Evolutionary conservation across 1,139 yeast genomes (phyloP), one percentile per base, ranked within the genome.

Genomic region (Zygosaccharomyces pseudobailii): DNA sequence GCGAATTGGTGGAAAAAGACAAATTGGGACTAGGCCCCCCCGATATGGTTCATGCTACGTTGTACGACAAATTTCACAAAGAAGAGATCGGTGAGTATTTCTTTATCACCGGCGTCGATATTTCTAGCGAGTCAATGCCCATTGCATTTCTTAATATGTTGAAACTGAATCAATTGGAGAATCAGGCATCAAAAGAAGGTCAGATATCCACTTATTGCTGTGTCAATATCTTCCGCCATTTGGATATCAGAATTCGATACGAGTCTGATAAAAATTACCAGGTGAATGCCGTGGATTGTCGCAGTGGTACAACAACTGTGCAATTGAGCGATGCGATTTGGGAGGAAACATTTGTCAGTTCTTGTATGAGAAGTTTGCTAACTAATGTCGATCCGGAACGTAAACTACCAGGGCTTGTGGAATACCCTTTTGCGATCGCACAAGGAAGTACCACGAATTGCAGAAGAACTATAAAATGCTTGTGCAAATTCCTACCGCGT

Each of bases 271-370:
- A 82, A 6, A 61, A 60, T 8, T 53, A 59, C 19, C 69, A 76
- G 36, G 46, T 60, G 7, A 50, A 56, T 8, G 69, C 80, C 3
- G 71, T 75, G 49, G 67, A 66, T 36, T 61, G 67, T 46, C 28
- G 48, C 4, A 54, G 56, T 17, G 65, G 62, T 17, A 56, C 53
- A 1, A 30, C 55, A 2, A 49, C 53, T 13, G 59, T 49, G 4
- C 54, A 61, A 13, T 48, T 71, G 10, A 63, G 68, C 13, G 72
- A 71, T 1, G 62, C 65, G 27, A 50, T 78, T 31, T 90, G 97
- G 97, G 73, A 74, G 30, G 97, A 92, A 63, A 79, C 95, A 0
- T 87, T 80, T 65, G 82, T 88, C 43, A 81, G 88, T 52, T 78
- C 86, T 2, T 73, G 89, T 56, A 78, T 88, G 38, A 74, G 98